Evolutionary conservation across 345 rosid genomes (phyloP).

Genomic region (Murraya koenigii): DNA sequence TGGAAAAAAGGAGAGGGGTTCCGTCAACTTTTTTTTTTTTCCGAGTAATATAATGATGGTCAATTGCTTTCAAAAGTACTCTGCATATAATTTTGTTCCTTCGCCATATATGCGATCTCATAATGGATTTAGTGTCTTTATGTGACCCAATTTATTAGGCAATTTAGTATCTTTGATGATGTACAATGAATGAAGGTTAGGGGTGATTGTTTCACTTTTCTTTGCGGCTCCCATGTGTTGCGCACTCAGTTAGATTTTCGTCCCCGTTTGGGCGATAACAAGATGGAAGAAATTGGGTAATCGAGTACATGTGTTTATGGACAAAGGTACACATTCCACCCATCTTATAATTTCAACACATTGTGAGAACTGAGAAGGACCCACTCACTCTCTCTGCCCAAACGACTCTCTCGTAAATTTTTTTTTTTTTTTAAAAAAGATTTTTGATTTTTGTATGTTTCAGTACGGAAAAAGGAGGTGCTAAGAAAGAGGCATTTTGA

Average conservation of each 20-base stretch:
- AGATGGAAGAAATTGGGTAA: background rate
- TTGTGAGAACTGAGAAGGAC: background rate
- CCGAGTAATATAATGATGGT: conserved; percentile 4
- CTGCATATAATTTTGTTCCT: conserved; percentile 14
- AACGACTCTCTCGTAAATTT: background rate
- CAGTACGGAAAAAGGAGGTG: no score
- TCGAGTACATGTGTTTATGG: background rate
- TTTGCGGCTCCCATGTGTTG: background rate
- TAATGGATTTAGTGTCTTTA: background rate
- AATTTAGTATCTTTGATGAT: background rate
- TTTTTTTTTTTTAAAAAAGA: no score
- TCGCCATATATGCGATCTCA: background rate
- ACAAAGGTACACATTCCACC: conserved; percentile 1
- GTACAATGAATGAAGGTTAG: no score
- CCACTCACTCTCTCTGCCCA: background rate
- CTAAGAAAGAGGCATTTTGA: no score
- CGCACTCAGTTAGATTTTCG: conserved; percentile 4
- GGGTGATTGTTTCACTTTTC: background rate
- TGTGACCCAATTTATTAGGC: background rate
- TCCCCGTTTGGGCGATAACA: background rate
- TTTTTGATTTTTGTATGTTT: no score
- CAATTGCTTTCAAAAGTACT: conserved; percentile 11
- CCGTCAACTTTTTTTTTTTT: background rate
- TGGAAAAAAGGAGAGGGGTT: background rate
- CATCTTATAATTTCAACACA: background rate